Conservation (phyloP, 2,329 filamentous ascomycete genomes). For the Colletotrichum sp. region DNA sequence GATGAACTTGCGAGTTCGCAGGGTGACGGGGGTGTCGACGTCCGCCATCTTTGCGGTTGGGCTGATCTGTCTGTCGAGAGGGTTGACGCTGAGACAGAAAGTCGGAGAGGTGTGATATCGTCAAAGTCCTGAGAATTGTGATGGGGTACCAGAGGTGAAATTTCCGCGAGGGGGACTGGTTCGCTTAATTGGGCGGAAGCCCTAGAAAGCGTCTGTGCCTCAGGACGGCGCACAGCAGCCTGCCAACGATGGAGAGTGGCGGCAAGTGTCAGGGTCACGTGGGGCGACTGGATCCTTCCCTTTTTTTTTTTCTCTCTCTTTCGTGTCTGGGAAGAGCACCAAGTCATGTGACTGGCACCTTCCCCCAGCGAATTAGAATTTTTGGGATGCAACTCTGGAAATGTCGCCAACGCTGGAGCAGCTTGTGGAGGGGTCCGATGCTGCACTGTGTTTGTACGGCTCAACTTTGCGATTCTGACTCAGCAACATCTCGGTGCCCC, state of each 20-base stretch:
- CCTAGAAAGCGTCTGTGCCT: constrained; percentile 35
- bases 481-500: not conserved
- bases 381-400: not conserved
- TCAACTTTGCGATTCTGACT: not conserved
- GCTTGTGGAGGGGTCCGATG: not conserved
- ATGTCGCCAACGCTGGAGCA: not conserved
- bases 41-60: constrained; percentile 82
- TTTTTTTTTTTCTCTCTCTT: not conserved
- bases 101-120: constrained; percentile 21
- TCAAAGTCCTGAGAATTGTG: constrained; percentile 17
- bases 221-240: not conserved
- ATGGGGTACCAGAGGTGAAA: constrained; percentile 16
- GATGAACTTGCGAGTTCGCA: constrained; percentile 99
- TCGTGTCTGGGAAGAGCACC: not conserved
- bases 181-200: constrained; percentile 52
- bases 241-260: not conserved
- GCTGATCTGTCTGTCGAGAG: constrained; percentile 32
- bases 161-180: constrained; percentile 17
- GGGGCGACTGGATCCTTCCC: not conserved
- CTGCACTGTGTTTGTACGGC: constrained; percentile 11
- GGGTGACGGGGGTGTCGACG: constrained; percentile 76
- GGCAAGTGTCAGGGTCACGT: not conserved
- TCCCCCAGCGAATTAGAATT: not conserved
- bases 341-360: not conserved
- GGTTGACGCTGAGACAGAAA: constrained; percentile 22